phyloP scores from a whole-genome alignment of 805 yeast species.

The Lipomyces yamadae region DNA sequence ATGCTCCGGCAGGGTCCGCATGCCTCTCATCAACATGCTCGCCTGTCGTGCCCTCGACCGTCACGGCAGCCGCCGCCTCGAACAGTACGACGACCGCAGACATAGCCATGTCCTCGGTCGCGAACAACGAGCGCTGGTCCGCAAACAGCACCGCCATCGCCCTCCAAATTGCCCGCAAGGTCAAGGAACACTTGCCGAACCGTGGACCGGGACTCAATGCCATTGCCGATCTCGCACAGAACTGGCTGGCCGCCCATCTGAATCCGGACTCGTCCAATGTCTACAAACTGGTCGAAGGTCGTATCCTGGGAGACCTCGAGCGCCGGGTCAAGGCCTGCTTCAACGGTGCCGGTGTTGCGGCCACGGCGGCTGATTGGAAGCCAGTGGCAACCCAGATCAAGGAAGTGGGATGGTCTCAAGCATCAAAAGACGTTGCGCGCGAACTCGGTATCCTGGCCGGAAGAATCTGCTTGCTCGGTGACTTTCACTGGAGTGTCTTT shows the following conservation, averaged over 20 bases:
- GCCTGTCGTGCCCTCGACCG: neutral
- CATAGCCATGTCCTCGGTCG: neutral
- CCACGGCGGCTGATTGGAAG: neutral
- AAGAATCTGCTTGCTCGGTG: constrained; percentile 28
- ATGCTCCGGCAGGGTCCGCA: neutral
- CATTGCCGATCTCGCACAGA: constrained; percentile 18
- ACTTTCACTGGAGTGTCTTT: constrained; percentile 37
- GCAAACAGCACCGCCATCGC: constrained; percentile 21
- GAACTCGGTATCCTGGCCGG: constrained; percentile 32
- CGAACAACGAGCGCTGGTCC: constrained; percentile 24
- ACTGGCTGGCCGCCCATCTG: constrained; percentile 24
- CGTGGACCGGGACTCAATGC: constrained; percentile 13
- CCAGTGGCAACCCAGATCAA: neutral
- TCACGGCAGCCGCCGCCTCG: neutral
- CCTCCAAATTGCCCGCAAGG: constrained; percentile 34
- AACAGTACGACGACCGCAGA: neutral
- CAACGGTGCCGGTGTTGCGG: constrained; percentile 12
- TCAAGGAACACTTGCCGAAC: constrained; percentile 15
- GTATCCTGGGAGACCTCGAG: constrained; percentile 29
- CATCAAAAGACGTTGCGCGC: constrained; percentile 29
- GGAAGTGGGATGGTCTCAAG: constrained; percentile 6
- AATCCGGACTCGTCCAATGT: constrained; percentile 14
- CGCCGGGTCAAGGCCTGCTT: constrained; percentile 14
- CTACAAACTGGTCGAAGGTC: constrained; percentile 29
- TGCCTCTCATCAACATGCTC: neutral